phyloP scores from a whole-genome alignment of 306 rosid genomes.

The Cicer chorassanicum region DNA sequence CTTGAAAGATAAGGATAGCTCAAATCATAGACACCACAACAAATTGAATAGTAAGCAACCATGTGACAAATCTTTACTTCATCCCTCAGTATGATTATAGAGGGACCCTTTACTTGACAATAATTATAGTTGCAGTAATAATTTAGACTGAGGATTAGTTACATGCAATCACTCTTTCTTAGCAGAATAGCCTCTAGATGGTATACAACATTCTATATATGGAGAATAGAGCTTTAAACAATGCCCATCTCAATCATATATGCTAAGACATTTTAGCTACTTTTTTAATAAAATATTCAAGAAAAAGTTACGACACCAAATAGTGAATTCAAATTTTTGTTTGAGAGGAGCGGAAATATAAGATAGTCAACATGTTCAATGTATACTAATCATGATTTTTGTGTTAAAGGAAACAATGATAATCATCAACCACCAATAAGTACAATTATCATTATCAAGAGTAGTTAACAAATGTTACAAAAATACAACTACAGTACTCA shows the following conservation, averaged over 20 bases:
- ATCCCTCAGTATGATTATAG: conserved; percentile 8
- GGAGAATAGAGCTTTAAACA: conserved; percentile 13
- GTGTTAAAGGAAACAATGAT: conserved; percentile 31
- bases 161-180: conserved; percentile 13
- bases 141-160: conserved; percentile 10
- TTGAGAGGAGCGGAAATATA: conserved; percentile 5
- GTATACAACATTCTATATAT: conserved; percentile 21
- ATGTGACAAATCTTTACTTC: conserved; percentile 8
- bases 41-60: conserved; percentile 23
- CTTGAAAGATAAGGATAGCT: conserved; percentile 17
- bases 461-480: conserved; percentile 11
- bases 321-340: conserved; percentile 19
- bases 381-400: conserved; percentile 8
- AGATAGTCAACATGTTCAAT: conserved; percentile 6
- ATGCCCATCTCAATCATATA: conserved; percentile 21
- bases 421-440: neutral
- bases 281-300: conserved; percentile 26
- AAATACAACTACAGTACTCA: conserved; percentile 54
- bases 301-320: conserved; percentile 14
- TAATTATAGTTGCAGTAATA: conserved; percentile 9
- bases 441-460: conserved; percentile 22
- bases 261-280: conserved; percentile 16
- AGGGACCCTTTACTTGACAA: neutral
- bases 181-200: conserved; percentile 15
- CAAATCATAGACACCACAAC: conserved; percentile 3